Conservation (phyloP, 805 yeast genomes). For the Metschnikowia chrysomelidarum region DNA sequence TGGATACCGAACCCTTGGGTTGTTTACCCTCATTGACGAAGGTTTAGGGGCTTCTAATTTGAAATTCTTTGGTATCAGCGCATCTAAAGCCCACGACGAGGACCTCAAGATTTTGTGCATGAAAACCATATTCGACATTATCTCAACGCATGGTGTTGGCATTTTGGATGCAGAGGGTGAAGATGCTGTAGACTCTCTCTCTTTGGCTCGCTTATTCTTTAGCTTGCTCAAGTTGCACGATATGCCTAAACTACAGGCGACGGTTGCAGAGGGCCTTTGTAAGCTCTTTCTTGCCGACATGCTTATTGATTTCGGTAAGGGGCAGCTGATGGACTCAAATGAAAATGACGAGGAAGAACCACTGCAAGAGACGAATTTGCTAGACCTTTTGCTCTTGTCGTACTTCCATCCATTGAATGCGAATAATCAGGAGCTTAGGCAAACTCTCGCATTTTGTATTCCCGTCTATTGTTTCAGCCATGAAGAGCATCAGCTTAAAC, state of each 20-base stretch:
- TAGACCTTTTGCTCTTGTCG: constrained; percentile 66
- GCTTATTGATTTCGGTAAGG: constrained; percentile 47
- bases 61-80: constrained; percentile 66
- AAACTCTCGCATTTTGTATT: constrained; percentile 79
- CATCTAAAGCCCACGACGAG: constrained; percentile 59
- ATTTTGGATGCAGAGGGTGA: constrained; percentile 53
- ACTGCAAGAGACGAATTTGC: constrained; percentile 41
- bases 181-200: constrained; percentile 61
- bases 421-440: constrained; percentile 64
- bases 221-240: constrained; percentile 56
- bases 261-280: constrained; percentile 83
- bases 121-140: constrained; percentile 71
- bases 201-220: constrained; percentile 68
- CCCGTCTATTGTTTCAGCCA: constrained; percentile 87
- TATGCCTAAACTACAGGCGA: constrained; percentile 67
- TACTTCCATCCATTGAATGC: constrained; percentile 72
- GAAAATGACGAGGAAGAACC: constrained; percentile 19
- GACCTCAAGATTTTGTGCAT: constrained; percentile 60
- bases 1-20: constrained; percentile 75
- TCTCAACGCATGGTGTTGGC: constrained; percentile 71
- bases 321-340: constrained; percentile 8
- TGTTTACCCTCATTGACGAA: constrained; percentile 71
- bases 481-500: constrained; percentile 61
- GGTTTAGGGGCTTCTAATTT: constrained; percentile 61
- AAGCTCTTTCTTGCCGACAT: constrained; percentile 78